These are phyloP conservation scores for Blumeriella jaapii DNA, from an alignment of 2,329 filamentous ascomycete species.

Conservation along the genomic window DNA sequence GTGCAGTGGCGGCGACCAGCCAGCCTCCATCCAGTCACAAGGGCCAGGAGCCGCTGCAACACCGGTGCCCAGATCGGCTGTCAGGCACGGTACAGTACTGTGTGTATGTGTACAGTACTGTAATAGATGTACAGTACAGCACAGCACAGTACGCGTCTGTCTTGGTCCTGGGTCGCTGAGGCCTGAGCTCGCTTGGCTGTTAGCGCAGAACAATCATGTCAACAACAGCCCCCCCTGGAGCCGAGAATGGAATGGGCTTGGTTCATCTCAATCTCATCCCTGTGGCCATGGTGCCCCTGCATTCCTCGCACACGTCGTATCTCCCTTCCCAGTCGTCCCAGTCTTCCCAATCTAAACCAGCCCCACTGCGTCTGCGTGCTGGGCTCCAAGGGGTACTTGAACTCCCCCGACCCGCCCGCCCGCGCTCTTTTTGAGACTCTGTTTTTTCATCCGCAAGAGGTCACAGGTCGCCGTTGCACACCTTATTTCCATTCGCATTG, in stretches of 20 bases:
- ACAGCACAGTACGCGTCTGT: too few relatives aligned
- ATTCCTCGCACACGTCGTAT: slow-evolving; percentile 4
- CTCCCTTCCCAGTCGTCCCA: slow-evolving; percentile 1
- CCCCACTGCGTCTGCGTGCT: slow-evolving; percentile 1
- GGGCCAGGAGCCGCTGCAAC: too few relatives aligned
- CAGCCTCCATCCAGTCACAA: too few relatives aligned
- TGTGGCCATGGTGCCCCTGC: slow-evolving; percentile 7
- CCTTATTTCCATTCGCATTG: slow-evolving; percentile 17
- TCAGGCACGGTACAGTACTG: too few relatives aligned
- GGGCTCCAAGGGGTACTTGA: slow-evolving; percentile 6
- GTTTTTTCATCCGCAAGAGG: slow-evolving; percentile 9
- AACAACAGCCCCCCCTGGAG: slow-evolving; percentile 1
- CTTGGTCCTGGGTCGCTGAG: too few relatives aligned
- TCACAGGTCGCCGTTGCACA: slow-evolving; percentile 18
- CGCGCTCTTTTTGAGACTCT: background rate
- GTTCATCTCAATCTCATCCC: slow-evolving; percentile 23
- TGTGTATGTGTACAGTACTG: too few relatives aligned
- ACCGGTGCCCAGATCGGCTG: too few relatives aligned
- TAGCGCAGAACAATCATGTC: too few relatives aligned
- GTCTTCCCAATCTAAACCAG: slow-evolving; percentile 14
- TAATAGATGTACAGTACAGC: too few relatives aligned
- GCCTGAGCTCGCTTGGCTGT: too few relatives aligned
- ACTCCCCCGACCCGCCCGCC: slow-evolving; percentile 3
- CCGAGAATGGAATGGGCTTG: too few relatives aligned
- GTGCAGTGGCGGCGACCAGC: too few relatives aligned